Percentiles rank a stretch among this genome's conserved stretches.
Conservation (phyloP, 129 eudicot genomes). For the Chrysanthemum makinoi region DNA sequence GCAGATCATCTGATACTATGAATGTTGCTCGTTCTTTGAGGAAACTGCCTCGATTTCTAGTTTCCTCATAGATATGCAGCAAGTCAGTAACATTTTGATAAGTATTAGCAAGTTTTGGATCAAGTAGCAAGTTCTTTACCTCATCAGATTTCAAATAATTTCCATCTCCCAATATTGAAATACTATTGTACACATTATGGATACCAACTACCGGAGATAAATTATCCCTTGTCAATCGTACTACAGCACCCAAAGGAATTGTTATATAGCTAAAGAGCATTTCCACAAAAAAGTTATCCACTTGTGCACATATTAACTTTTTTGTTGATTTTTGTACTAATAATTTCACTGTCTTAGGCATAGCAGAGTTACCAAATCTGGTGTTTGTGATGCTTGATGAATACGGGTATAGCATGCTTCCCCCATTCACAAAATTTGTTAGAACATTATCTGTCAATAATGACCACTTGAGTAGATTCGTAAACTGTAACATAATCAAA, state of each 20-base stretch:
- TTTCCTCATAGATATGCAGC: too few species aligned
- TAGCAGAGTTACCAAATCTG: neutral
- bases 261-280: conserved; percentile 37
- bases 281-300: conserved; percentile 36
- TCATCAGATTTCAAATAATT: conserved; percentile 30
- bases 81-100: too few species aligned
- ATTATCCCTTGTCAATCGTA: neutral
- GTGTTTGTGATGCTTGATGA: neutral
- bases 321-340: conserved; percentile 36
- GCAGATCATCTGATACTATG: conserved; percentile 34
- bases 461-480: conserved; percentile 31
- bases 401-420: conserved; percentile 2
- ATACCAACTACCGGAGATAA: conserved; percentile 4
- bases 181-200: conserved; percentile 21
- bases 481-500: conserved; percentile 23
- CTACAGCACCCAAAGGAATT: conserved; percentile 30
- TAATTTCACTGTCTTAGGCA: conserved; percentile 23
- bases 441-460: conserved; percentile 25
- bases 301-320: conserved; percentile 38
- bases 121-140: too few species aligned
- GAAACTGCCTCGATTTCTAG: neutral
- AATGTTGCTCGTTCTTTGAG: conserved; percentile 27
- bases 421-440: conserved; percentile 23
- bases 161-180: conserved; percentile 10
- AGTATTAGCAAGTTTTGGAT: too few species aligned